Conservation (phyloP, 2,329 filamentous ascomycete genomes). For the Bertia moriformis region DNA sequence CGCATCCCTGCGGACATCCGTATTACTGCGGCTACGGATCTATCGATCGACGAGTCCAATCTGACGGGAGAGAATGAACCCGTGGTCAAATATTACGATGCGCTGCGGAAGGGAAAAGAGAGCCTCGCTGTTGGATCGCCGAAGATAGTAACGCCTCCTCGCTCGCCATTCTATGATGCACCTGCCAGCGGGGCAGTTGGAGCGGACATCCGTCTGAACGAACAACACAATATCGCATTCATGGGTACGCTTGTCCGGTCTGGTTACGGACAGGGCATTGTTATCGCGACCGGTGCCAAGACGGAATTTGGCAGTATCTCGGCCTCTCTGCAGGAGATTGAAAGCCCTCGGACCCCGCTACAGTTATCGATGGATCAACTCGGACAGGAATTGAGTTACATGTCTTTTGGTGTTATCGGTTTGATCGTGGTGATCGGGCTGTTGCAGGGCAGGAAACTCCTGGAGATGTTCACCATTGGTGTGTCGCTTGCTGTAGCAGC, state of each 20-base stretch:
- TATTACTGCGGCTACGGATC: constrained; percentile 75
- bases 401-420: constrained; percentile 87
- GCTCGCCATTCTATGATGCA: constrained; percentile 2
- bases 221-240: constrained; percentile 83
- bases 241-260: constrained; percentile 96
- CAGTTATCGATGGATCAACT: constrained; percentile 97
- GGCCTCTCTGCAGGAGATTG: constrained; percentile 82
- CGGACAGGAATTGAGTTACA: constrained; percentile 88
- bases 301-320: constrained; percentile 97
- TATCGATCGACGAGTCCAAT: constrained; percentile 93
- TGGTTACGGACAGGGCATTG: constrained; percentile 85
- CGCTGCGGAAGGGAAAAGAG: constrained; percentile 26
- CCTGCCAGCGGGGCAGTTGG: constrained; percentile 43
- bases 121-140: constrained; percentile 10
- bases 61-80: constrained; percentile 93
- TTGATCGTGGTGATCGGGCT: constrained; percentile 85
- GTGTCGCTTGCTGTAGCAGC: constrained; percentile 92
- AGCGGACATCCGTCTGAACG: constrained; percentile 54
- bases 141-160: constrained; percentile 5
- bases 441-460: constrained; percentile 71
- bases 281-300: constrained; percentile 86
- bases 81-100: constrained; percentile 55
- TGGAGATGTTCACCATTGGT: constrained; percentile 95
- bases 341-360: constrained; percentile 83
- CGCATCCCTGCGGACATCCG: constrained; percentile 91